phyloP scores from a whole-genome alignment of 768 basidiomycete species.

The Pisolithus microcarpus region DNA sequence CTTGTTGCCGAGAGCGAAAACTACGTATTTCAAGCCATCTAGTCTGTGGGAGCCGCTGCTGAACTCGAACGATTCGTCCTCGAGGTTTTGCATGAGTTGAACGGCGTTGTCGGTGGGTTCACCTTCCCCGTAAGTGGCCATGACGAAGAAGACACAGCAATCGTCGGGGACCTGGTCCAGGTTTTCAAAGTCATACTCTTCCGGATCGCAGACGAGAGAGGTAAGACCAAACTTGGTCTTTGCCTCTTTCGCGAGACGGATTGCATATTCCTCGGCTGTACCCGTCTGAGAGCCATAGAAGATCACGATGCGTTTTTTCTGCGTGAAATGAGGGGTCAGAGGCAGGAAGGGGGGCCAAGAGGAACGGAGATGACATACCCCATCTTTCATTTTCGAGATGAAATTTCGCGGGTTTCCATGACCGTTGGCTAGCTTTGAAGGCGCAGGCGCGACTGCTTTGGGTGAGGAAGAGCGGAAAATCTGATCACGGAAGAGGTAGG shows the following conservation, averaged over 20 bases:
- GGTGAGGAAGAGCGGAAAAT: slow-evolving; percentile 63
- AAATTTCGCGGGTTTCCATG: slow-evolving; percentile 91
- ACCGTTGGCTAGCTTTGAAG: slow-evolving; percentile 48
- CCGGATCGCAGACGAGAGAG: slow-evolving; percentile 95
- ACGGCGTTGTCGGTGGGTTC: slow-evolving; percentile 99
- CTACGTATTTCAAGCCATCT: slow-evolving; percentile 85
- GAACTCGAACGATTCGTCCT: slow-evolving; percentile 84
- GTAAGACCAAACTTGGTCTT: slow-evolving; percentile 94
- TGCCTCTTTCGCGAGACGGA: slow-evolving; percentile 95
- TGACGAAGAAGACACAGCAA: slow-evolving; percentile 84
- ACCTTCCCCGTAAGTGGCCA: slow-evolving; percentile 98
- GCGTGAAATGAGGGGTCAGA: slow-evolving; percentile 4
- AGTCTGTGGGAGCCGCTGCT: slow-evolving; percentile 70
- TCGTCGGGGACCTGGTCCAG: slow-evolving; percentile 87
- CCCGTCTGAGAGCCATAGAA: slow-evolving; percentile 99
- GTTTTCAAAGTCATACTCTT: slow-evolving; percentile 98
- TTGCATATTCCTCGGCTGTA: slow-evolving; percentile 97
- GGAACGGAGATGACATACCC: slow-evolving; percentile 46
- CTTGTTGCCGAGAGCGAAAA: slow-evolving; percentile 88
- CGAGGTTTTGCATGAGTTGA: slow-evolving; percentile 85
- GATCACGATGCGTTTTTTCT: slow-evolving; percentile 97
- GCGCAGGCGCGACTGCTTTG: slow-evolving; percentile 42
- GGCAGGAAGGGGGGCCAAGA: slow-evolving; percentile 2
- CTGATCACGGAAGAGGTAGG: slow-evolving; percentile 81
- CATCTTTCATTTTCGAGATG: slow-evolving; percentile 88